Conservation (phyloP, 2,329 filamentous ascomycete species). For the Talaromyces sp. region DNA sequence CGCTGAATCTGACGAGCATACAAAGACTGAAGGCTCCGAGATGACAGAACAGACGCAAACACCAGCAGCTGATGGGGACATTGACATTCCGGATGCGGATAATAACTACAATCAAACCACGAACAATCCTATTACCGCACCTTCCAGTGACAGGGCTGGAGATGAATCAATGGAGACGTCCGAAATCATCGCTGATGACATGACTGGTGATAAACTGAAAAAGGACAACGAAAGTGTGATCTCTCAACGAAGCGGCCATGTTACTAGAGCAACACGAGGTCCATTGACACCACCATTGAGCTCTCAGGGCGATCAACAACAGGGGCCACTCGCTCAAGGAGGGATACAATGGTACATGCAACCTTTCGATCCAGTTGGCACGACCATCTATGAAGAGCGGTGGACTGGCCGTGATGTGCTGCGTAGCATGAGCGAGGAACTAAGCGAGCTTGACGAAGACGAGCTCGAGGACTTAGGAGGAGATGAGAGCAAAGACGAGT, state of each 20-base stretch:
- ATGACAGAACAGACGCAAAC: conserved; percentile 25
- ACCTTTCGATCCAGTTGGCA: conserved; percentile 75
- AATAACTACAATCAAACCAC: conserved; percentile 17
- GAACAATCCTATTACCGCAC: conserved; percentile 15
- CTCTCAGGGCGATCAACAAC: conserved; percentile 43
- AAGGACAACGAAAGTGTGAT: conserved; percentile 28
- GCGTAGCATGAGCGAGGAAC: conserved; percentile 74
- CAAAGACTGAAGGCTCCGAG: conserved; percentile 21
- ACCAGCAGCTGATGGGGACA: conserved; percentile 21
- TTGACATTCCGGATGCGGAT: conserved; percentile 22
- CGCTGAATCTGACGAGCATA: conserved; percentile 25
- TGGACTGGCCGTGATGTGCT: conserved; percentile 72
- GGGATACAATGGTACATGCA: conserved; percentile 87
- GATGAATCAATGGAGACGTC: conserved; percentile 32
- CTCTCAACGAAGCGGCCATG: conserved; percentile 49
- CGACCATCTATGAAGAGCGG: conserved; percentile 72
- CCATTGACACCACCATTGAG: conserved; percentile 44
- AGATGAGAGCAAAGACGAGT: conserved; percentile 46
- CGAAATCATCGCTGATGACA: conserved; percentile 29
- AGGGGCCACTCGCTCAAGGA: conserved; percentile 62
- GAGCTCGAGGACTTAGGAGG: conserved; percentile 69
- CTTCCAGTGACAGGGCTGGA: conserved; percentile 19
- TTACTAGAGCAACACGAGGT: conserved; percentile 28
- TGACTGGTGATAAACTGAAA: conserved; percentile 31
- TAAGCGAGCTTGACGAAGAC: conserved; percentile 90